Conservation (phyloP, 2,329 filamentous ascomycete genomes). For the Xylaria sp. region DNA sequence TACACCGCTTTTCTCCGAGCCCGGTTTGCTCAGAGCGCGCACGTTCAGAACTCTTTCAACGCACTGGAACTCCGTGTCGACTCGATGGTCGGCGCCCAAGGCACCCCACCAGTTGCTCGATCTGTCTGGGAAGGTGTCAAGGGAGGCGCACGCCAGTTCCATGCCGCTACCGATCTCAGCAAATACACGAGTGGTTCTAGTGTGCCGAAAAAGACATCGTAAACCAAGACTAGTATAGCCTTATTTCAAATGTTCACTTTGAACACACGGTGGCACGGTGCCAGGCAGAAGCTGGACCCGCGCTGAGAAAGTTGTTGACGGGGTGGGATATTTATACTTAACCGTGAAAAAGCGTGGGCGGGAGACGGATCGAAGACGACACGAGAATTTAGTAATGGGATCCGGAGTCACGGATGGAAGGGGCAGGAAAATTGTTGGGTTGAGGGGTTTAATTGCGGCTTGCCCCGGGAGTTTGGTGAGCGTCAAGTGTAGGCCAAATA, state of each 20-base stretch:
- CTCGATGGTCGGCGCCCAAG: constrained; percentile 84
- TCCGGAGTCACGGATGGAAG: constrained; percentile 27
- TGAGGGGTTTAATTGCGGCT: constrained; percentile 32
- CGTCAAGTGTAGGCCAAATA: constrained; percentile 33
- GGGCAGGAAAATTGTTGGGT: constrained; percentile 29
- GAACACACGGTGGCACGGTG: constrained; percentile 41
- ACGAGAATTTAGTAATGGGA: constrained; percentile 15
- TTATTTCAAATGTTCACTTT: constrained; percentile 29
- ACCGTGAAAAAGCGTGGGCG: constrained; percentile 11
- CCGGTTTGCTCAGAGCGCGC: constrained; percentile 87
- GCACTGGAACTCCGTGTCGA: constrained; percentile 81
- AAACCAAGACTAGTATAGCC: constrained; percentile 43
- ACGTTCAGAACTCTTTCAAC: constrained; percentile 86
- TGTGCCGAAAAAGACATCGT: constrained; percentile 73
- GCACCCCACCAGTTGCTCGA: constrained; percentile 81
- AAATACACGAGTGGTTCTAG: constrained; percentile 73
- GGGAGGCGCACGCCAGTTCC: constrained; percentile 75
- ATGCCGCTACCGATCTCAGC: constrained; percentile 81
- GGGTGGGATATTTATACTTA: constrained; percentile 7
- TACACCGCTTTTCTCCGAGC: constrained; percentile 95
- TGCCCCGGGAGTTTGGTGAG: constrained; percentile 39
- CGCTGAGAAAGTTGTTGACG: neutral
- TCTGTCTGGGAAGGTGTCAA: constrained; percentile 86
- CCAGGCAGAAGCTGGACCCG: constrained; percentile 29
- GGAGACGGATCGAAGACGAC: constrained; percentile 14